A percentile compares a stretch with the other conserved stretches of the same genome.
Evolutionary conservation across 257 asterid genomes (phyloP).

Genomic region (Solanum etuberosum): DNA sequence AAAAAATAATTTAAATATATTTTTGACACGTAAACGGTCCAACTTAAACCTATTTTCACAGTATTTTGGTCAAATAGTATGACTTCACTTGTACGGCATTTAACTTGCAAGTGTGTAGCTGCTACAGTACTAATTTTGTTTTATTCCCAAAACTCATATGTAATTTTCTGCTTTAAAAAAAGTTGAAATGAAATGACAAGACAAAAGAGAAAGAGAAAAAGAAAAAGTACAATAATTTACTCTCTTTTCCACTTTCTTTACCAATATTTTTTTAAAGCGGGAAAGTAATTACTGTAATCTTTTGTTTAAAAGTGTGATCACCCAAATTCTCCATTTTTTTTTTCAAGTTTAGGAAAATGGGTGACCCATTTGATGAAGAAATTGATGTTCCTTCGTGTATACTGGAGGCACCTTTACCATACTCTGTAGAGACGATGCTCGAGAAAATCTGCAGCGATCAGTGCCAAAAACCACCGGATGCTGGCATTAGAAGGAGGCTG

Average conservation of each 20-base stretch:
- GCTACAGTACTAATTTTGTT: background rate
- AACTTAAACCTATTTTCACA: background rate
- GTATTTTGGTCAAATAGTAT: background rate
- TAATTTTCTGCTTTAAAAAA: background rate
- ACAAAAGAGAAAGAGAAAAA: background rate
- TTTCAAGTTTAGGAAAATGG: background rate
- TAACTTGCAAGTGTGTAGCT: background rate
- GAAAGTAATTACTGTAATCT: background rate
- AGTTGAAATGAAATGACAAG: background rate
- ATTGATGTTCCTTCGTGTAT: background rate
- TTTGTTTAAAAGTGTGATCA: background rate
- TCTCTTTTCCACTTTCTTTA: no score
- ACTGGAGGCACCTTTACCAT: constrained; percentile 11
- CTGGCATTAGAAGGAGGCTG: constrained; percentile 10
- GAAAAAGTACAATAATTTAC: no score
- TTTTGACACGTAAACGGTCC: no score
- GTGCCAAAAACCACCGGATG: constrained; percentile 3
- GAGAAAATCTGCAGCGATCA: constrained; percentile 13
- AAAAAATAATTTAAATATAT: no score
- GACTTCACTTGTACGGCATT: background rate
- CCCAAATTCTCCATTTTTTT: background rate
- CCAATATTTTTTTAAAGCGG: background rate
- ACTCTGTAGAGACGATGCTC: constrained; percentile 13
- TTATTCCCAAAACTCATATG: no score
- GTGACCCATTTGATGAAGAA: background rate